Evolutionary conservation across 73 alveolate species (phyloP), one percentile per base, ranked within the genome.

Genomic region (Tetrahymena malaccensis): DNA sequence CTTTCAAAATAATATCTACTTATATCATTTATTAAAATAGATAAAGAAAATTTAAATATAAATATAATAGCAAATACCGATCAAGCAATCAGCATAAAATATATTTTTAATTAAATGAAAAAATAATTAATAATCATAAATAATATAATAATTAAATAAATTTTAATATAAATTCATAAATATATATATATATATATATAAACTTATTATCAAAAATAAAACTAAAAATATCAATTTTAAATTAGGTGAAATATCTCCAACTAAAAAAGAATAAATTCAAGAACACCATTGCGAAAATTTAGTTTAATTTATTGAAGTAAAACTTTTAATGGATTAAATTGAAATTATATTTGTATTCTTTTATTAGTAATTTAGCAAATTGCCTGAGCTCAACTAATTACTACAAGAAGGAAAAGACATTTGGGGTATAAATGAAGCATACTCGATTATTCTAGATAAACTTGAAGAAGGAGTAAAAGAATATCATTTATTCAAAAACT

Each of bases 191-290:
- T n/a, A n/a, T n/a, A n/a, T n/a, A n/a, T n/a, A n/a, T n/a, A n/a
- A n/a, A n/a, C n/a, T n/a, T n/a, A n/a, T n/a, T n/a, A n/a, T 7
- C 1, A 40, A 40, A 40, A 40, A 40, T 6, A 6, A 40, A 7
- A 15, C 44, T 40, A 40, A 40, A 40, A 40, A 40, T 40, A 40
- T 40, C 9, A 6, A 40, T 6, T 40, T 40, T 40, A 40, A 94
- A 37, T 43, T 85, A 35, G 94, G 93, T 94, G 93, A 94, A 34
- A 85, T 70, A 70, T 70, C 89, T 70, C 89, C 89, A 70, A 70
- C 38, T 12, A 70, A 70, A 31, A 70, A 70, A 70, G 89, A 70
- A n/a, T 31, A 70, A 70, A 70, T 70, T 8, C 37, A 70, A 70
- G 89, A 70, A n/a, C 37, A 27, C 17, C 89, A 70, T 70, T 70